phyloP scores from a whole-genome alignment of 495 filamentous ascomycete genomes.

The Aspergillus sclerotiicarbonarius region DNA sequence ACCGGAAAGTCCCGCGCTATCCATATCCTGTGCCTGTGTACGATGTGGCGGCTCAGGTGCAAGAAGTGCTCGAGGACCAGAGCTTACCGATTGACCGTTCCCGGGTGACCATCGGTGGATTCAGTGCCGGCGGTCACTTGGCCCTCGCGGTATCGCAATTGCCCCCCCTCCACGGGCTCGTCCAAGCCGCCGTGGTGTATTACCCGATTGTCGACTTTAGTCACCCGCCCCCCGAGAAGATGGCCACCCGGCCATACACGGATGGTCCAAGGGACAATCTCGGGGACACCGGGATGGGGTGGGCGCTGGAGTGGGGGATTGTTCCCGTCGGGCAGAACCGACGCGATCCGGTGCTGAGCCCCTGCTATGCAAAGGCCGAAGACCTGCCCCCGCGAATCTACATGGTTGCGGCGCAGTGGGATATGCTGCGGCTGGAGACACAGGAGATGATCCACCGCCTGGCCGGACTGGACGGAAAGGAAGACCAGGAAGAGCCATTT shows the following conservation, averaged over 20 bases:
- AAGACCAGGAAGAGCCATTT: constrained; percentile 22
- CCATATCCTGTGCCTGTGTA: constrained; percentile 30
- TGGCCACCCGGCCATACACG: constrained; percentile 25
- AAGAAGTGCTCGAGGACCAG: constrained; percentile 41
- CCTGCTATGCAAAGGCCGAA: constrained; percentile 27
- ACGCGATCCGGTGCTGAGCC: constrained; percentile 35
- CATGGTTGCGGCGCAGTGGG: constrained; percentile 30
- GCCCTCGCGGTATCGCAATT: constrained; percentile 30
- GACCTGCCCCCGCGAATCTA: constrained; percentile 33
- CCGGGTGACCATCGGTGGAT: constrained; percentile 35
- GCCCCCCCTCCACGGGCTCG: constrained; percentile 23
- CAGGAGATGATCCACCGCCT: constrained; percentile 35
- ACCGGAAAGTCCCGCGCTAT: constrained; percentile 32
- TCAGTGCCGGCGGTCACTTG: constrained; percentile 38
- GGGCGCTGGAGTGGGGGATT: constrained; percentile 33
- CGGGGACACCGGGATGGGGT: constrained; percentile 15
- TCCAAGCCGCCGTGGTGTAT: constrained; percentile 30
- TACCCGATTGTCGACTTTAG: constrained; percentile 37
- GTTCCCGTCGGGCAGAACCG: constrained; percentile 29
- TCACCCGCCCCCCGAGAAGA: constrained; percentile 25
- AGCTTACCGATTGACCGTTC: constrained; percentile 31
- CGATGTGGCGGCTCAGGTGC: constrained; percentile 25
- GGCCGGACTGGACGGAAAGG: constrained; percentile 22
- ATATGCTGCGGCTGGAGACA: constrained; percentile 30
- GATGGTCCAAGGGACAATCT: constrained; percentile 25